Evolutionary conservation across 1,139 yeast genomes (phyloP).

Genomic region (Candida tunisiensis): DNA sequence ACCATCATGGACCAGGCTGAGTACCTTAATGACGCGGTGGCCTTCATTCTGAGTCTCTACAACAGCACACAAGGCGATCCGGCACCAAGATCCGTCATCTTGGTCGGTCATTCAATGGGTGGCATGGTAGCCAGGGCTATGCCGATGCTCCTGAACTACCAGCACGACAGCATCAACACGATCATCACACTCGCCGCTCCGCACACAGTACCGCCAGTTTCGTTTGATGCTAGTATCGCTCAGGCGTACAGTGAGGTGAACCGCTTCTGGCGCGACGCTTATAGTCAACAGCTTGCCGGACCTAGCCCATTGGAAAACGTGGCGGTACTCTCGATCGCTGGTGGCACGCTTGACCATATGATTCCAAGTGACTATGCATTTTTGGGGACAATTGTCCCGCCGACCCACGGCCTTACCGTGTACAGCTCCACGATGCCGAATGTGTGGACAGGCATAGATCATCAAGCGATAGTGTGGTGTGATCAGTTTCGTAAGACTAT

Average conservation of each 20-base stretch:
- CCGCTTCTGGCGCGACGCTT: slow-evolving; percentile 64
- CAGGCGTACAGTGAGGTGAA: slow-evolving; percentile 60
- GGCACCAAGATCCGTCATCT: slow-evolving; percentile 52
- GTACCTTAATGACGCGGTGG: slow-evolving; percentile 74
- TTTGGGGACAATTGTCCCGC: slow-evolving; percentile 55
- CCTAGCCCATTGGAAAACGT: slow-evolving; percentile 17
- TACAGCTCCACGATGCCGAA: slow-evolving; percentile 75
- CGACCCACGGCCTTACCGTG: slow-evolving; percentile 55
- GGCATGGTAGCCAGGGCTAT: slow-evolving; percentile 75
- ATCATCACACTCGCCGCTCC: slow-evolving; percentile 89
- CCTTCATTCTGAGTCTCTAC: slow-evolving; percentile 58
- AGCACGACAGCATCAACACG: slow-evolving; percentile 57
- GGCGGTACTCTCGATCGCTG: slow-evolving; percentile 53
- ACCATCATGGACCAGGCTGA: slow-evolving; percentile 91
- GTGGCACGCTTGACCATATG: slow-evolving; percentile 69
- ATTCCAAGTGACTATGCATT: slow-evolving; percentile 91
- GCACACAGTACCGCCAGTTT: slow-evolving; percentile 86
- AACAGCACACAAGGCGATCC: slow-evolving; percentile 3
- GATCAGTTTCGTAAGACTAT: slow-evolving; percentile 59
- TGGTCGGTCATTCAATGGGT: slow-evolving; percentile 94
- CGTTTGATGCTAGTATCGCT: slow-evolving; percentile 80
- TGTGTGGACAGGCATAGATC: slow-evolving; percentile 94
- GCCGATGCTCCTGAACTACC: slow-evolving; percentile 63
- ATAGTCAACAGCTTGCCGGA: slow-evolving; percentile 7
- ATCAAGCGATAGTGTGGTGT: slow-evolving; percentile 96